These are phyloP conservation scores for Cystoderma amianthinum DNA, from an alignment of 768 basidiomycete species.

Conservation along the genomic window DNA sequence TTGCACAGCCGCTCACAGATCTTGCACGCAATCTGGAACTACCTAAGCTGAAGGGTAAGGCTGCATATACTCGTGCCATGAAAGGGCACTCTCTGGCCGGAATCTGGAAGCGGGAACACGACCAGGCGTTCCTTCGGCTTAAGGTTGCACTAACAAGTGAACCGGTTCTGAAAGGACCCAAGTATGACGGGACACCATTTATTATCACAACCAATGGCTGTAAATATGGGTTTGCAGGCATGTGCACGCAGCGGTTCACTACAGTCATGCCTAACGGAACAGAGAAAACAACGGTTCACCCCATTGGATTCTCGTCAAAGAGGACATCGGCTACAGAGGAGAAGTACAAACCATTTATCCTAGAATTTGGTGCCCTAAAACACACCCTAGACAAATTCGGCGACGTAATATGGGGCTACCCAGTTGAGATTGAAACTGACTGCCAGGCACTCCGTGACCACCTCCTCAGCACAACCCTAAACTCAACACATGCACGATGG, in stretches of 20 bases:
- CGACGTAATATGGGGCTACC: conserved; percentile 13
- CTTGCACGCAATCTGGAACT: conserved; percentile 11
- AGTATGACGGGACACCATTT: conserved; percentile 21
- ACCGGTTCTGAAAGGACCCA: conserved; percentile 15
- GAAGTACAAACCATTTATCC: conserved; percentile 18
- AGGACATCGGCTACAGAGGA: conserved; percentile 16
- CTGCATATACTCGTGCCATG: conserved; percentile 15
- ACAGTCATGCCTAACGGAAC: conserved; percentile 8
- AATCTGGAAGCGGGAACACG: conserved; percentile 14
- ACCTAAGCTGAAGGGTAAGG: conserved; percentile 9
- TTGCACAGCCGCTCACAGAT: conserved; percentile 20
- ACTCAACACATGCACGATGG: conserved; percentile 18
- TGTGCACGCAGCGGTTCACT: conserved; percentile 13
- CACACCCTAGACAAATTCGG: conserved; percentile 16
- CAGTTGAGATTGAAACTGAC: conserved; percentile 20
- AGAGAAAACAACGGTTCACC: conserved; percentile 9
- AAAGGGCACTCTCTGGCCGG: conserved; percentile 6
- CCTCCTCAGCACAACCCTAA: conserved; percentile 15
- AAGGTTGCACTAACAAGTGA: conserved; percentile 15
- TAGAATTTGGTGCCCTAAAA: conserved; percentile 25
- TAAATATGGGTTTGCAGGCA: conserved; percentile 19
- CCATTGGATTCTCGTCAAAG: conserved; percentile 21
- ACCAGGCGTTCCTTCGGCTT: conserved; percentile 16
- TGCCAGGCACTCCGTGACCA: conserved; percentile 22
- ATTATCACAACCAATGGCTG: conserved; percentile 23